phyloP scores from a whole-genome alignment of 2,329 filamentous ascomycete species.

The Cladosporium sp. region DNA sequence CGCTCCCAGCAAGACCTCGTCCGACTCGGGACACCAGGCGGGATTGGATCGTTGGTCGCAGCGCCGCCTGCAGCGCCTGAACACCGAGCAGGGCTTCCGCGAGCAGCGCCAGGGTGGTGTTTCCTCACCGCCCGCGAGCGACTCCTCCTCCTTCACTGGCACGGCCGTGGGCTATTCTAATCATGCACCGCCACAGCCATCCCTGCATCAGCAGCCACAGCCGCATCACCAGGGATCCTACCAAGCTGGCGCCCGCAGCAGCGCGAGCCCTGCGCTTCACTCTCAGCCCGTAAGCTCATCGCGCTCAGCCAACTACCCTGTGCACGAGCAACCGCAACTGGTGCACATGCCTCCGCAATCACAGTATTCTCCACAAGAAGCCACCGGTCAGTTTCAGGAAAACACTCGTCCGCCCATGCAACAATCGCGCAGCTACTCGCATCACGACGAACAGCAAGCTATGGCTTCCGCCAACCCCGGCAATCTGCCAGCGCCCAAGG shows the following conservation, averaged over 20 bases:
- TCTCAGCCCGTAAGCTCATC: slow-evolving; percentile 18
- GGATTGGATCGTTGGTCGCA: slow-evolving; percentile 32
- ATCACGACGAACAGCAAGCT: slow-evolving; percentile 25
- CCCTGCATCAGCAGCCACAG: slow-evolving; percentile 26
- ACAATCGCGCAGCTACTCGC: slow-evolving; percentile 25
- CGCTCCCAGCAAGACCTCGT: slow-evolving; percentile 27
- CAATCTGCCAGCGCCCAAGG: slow-evolving; percentile 22
- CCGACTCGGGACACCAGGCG: slow-evolving; percentile 26
- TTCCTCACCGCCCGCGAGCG: slow-evolving; percentile 18
- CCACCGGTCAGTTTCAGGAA: slow-evolving; percentile 12
- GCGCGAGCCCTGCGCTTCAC: slow-evolving; percentile 23
- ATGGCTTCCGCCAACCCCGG: slow-evolving; percentile 28
- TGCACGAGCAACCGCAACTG: slow-evolving; percentile 15
- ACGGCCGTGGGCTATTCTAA: slow-evolving; percentile 7
- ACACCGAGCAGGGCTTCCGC: slow-evolving; percentile 34
- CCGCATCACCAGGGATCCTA: slow-evolving; percentile 16
- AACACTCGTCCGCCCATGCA: slow-evolving; percentile 19
- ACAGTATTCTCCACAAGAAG: slow-evolving; percentile 23
- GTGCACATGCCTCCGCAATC: slow-evolving; percentile 5
- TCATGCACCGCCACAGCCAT: slow-evolving; percentile 24
- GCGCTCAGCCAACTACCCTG: slow-evolving; percentile 12
- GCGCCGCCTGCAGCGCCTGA: slow-evolving; percentile 32
- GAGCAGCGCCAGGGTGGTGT: slow-evolving; percentile 30
- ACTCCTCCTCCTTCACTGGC: slow-evolving; percentile 14
- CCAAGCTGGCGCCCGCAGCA: slow-evolving; percentile 12